These are phyloP conservation scores for Dendrothele bispora DNA, from an alignment of 768 basidiomycete genomes.

Conservation along the genomic window DNA sequence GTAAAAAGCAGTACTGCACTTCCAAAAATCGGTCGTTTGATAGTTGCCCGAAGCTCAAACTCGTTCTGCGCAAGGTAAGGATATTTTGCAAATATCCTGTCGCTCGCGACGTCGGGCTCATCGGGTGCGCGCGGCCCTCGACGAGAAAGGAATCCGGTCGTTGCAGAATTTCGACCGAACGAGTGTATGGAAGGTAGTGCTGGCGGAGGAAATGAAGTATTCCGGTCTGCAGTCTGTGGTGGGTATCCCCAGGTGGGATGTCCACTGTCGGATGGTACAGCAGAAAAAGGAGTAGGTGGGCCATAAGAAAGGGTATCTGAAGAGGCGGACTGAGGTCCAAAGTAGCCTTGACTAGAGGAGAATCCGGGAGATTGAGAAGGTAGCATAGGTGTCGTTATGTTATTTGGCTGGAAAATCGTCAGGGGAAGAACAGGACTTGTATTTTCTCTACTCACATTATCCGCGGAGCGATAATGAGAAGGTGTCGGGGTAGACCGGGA, in stretches of 20 bases:
- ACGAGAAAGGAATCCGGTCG: too few relatives aligned
- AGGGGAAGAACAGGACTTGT: neutral
- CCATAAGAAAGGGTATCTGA: too few relatives aligned
- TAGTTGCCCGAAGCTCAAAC: too few relatives aligned
- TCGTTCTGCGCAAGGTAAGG: too few relatives aligned
- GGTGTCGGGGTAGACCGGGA: constrained; percentile 32
- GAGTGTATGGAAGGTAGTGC: constrained; percentile 55
- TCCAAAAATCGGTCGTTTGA: too few relatives aligned
- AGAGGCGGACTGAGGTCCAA: too few relatives aligned
- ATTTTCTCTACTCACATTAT: constrained; percentile 21
- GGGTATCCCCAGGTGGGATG: constrained; percentile 59
- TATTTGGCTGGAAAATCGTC: neutral
- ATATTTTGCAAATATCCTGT: too few relatives aligned
- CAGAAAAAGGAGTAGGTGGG: constrained; percentile 39
- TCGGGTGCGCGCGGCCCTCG: too few relatives aligned
- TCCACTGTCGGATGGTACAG: constrained; percentile 40
- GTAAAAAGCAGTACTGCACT: too few relatives aligned
- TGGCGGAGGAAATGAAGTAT: constrained; percentile 46
- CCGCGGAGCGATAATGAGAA: constrained; percentile 21
- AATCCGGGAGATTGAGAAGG: constrained; percentile 30
- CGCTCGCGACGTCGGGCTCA: too few relatives aligned
- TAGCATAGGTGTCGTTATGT: neutral
- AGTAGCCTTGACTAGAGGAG: constrained; percentile 40
- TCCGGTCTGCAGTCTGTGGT: constrained; percentile 44
- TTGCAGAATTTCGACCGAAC: too few relatives aligned